Base-by-base conservation (phyloP, 78 protist species). In the Ministeria vibrans region DNA sequence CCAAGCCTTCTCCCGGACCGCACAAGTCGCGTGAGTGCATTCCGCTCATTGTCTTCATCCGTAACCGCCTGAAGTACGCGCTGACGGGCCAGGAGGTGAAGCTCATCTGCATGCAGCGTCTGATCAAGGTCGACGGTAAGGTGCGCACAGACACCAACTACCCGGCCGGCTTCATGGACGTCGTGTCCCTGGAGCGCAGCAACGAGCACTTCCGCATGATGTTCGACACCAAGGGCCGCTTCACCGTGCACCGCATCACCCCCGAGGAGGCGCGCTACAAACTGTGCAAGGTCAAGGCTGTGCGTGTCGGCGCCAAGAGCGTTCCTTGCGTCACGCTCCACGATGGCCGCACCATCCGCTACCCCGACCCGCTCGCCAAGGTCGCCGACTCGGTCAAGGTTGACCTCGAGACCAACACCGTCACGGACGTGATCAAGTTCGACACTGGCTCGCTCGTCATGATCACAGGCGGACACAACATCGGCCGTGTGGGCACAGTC, bases 91-190 rank as follows among this genome's bases (percentile, higher is more conserved):
- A 87, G 5, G 99, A 99, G 94, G 95, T 86, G 70, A 87, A 83
- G 89, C 28, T 78, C 61, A 95, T 99, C 80, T 23, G 92, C 49
- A 90, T 69, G 93, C 90, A 95, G 85, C 81, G 97, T n/a, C 83
- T 75, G 69, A 90, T 69, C 53, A 42, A 62, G 61, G 97, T 99
- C 36, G 99, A 99, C 88, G 95, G 95, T 71, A 89, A 94, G 85
- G 95, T 92, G 43, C 90, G 99, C 82, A 94, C 99, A 9, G 99
- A 99, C 87, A 41, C 76, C 70, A 88, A 78, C 83, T 97, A 75
- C 98, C 99, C 99, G 45, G 88, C 96, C 39, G 99, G 99, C 61
- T 94, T 99, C 95, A 90, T 91, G 99, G 95, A 99, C 70, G 98
- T 95, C 78, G 64, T 99, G 87, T 23, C 90, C 64, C 82, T 99